Conservation (phyloP, 768 basidiomycete species). For the Lactifluus volemus region DNA sequence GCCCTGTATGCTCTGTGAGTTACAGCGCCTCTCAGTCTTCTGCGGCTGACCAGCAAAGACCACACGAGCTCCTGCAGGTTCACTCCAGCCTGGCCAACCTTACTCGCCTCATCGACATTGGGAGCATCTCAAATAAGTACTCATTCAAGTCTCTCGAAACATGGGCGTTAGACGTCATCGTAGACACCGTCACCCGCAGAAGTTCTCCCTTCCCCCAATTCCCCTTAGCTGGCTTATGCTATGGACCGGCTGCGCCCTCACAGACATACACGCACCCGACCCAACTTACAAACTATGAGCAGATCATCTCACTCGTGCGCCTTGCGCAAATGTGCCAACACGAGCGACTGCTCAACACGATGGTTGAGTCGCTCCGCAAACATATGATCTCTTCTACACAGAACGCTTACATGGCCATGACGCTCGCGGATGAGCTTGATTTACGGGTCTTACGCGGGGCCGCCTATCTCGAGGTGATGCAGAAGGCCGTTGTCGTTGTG, state of each 20-base stretch:
- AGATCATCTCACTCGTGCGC: conserved; percentile 35
- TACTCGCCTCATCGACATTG: conserved; percentile 49
- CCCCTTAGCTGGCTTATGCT: conserved; percentile 25
- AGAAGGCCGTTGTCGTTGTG: conserved; percentile 40
- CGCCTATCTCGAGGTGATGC: conserved; percentile 70
- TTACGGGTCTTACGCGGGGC: conserved; percentile 50
- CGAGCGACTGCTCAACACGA: conserved; percentile 47
- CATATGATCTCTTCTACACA: conserved; percentile 54
- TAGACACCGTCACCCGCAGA: conserved; percentile 54
- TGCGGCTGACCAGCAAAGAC: conserved; percentile 32
- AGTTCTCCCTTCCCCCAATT: conserved; percentile 42
- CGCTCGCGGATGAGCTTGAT: conserved; percentile 61
- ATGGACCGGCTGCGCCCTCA: conserved; percentile 25
- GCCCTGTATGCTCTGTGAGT: conserved; percentile 67
- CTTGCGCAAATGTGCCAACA: conserved; percentile 64
- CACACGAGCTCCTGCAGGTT: conserved; percentile 47
- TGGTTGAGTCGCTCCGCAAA: conserved; percentile 49
- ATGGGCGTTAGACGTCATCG: conserved; percentile 69
- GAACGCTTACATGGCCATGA: conserved; percentile 67
- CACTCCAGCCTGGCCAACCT: conserved; percentile 44
- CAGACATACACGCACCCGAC: conserved; percentile 4
- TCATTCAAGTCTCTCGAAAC: conserved; percentile 65
- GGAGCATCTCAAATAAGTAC: conserved; percentile 63
- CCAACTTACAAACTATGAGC: conserved; percentile 18
- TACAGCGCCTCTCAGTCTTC: not conserved